These are phyloP conservation scores for Rhodotorula diobovata DNA, from an alignment of 768 basidiomycete species.

Conservation along the genomic window DNA sequence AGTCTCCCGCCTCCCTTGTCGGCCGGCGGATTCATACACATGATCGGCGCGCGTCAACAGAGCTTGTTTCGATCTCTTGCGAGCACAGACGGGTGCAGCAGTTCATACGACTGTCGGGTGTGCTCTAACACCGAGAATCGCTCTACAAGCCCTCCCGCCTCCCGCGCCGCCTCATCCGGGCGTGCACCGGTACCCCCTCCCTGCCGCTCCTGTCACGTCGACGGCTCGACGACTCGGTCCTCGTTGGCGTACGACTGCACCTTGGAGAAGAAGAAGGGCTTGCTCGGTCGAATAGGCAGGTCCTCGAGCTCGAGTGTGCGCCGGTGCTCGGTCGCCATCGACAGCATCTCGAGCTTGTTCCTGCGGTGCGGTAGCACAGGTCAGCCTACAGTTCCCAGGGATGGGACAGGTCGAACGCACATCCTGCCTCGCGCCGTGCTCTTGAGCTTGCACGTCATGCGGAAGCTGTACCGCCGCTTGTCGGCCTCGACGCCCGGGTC, in stretches of 20 bases:
- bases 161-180: too few species aligned
- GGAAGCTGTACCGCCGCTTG: constrained; percentile 38
- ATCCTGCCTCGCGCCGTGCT: constrained; percentile 38
- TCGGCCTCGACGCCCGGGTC: constrained; percentile 24
- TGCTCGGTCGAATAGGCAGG: constrained; percentile 35
- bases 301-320: constrained; percentile 35
- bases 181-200: neutral
- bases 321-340: constrained; percentile 34
- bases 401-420: too few species aligned
- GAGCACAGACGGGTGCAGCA: too few species aligned
- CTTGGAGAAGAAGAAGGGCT: constrained; percentile 41
- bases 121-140: too few species aligned
- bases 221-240: neutral
- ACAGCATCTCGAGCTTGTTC: constrained; percentile 43
- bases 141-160: too few species aligned
- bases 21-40: too few species aligned
- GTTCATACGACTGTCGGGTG: too few species aligned
- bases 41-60: too few species aligned
- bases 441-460: constrained; percentile 32
- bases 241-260: constrained; percentile 40
- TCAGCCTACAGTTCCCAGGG: neutral
- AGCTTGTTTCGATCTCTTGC: too few species aligned
- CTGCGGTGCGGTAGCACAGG: neutral
- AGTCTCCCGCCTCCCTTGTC: too few species aligned
- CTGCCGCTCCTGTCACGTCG: neutral